These are phyloP conservation scores for Barnettozyma vustinii DNA, from an alignment of 805 yeast genomes.

Conservation along the genomic window DNA sequence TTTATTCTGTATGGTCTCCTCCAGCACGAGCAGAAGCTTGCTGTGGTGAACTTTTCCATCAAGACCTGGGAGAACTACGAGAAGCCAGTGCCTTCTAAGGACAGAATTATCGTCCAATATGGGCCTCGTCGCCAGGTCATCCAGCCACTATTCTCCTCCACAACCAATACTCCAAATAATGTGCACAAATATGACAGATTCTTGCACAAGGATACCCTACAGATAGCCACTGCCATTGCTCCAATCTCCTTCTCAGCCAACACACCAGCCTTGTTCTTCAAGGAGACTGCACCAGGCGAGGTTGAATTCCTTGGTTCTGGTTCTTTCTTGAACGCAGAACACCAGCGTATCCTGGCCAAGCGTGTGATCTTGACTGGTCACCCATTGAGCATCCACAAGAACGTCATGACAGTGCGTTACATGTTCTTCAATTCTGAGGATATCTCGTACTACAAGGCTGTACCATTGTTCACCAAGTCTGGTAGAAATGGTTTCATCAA, in stretches of 20 bases:
- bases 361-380: conserved; percentile 89
- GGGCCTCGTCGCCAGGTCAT: conserved; percentile 87
- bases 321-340: conserved; percentile 80
- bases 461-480: conserved; percentile 86
- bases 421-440: conserved; percentile 95
- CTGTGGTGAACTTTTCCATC: conserved; percentile 76
- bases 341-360: conserved; percentile 78
- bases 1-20: conserved; percentile 69
- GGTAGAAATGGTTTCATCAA: conserved; percentile 95
- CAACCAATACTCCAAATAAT: conserved; percentile 70
- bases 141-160: conserved; percentile 78
- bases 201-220: conserved; percentile 67
- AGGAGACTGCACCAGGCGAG: conserved; percentile 39
- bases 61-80: conserved; percentile 89
- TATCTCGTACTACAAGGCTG: conserved; percentile 80
- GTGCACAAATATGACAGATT: conserved; percentile 84
- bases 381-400: conserved; percentile 91
- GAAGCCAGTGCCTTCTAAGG: conserved; percentile 80
- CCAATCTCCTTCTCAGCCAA: conserved; percentile 74
- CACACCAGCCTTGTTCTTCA: conserved; percentile 82
- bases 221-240: conserved; percentile 81
- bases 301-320: conserved; percentile 84
- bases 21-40: conserved; percentile 80
- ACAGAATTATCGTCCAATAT: conserved; percentile 77
- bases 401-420: conserved; percentile 86